These are phyloP conservation scores for Solanum clarkiae DNA, from an alignment of 257 asterid species.

Conservation along the genomic window DNA sequence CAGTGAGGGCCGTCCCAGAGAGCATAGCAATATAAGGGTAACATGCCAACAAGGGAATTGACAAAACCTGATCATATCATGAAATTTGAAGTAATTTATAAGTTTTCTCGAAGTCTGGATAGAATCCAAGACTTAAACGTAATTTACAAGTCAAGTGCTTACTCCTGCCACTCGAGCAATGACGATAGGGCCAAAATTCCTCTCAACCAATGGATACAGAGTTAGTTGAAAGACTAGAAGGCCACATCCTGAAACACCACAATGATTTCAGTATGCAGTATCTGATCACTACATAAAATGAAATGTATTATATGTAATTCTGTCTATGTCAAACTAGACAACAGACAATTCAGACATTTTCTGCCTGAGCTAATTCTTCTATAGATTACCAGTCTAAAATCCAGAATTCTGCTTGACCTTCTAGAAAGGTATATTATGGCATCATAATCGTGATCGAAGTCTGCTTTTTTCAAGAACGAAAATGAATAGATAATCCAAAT, in stretches of 20 bases:
- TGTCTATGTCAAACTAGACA: background rate
- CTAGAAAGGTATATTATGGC: background rate
- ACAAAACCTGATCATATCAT: slow-evolving; percentile 23
- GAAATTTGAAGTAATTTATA: background rate
- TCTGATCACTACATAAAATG: background rate
- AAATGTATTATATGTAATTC: background rate
- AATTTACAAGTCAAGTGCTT: slow-evolving; percentile 2
- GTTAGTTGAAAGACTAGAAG: slow-evolving; percentile 63
- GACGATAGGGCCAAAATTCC: slow-evolving; percentile 41
- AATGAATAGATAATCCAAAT: background rate
- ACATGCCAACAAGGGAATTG: slow-evolving; percentile 55
- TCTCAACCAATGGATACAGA: slow-evolving; percentile 47
- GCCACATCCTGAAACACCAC: slow-evolving; percentile 45
- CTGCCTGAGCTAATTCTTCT: background rate
- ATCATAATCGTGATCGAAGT: background rate
- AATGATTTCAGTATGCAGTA: background rate
- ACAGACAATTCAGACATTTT: background rate
- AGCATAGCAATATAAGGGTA: slow-evolving; percentile 61
- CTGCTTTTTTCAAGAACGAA: background rate
- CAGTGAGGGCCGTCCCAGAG: slow-evolving; percentile 40
- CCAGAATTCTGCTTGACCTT: background rate
- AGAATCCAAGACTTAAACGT: background rate
- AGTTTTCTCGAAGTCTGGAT: background rate
- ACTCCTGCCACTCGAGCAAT: slow-evolving; percentile 69
- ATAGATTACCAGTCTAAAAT: background rate